Conservation (phyloP, 1,284 basidiomycete species). For the Ustilago bromivora region DNA sequence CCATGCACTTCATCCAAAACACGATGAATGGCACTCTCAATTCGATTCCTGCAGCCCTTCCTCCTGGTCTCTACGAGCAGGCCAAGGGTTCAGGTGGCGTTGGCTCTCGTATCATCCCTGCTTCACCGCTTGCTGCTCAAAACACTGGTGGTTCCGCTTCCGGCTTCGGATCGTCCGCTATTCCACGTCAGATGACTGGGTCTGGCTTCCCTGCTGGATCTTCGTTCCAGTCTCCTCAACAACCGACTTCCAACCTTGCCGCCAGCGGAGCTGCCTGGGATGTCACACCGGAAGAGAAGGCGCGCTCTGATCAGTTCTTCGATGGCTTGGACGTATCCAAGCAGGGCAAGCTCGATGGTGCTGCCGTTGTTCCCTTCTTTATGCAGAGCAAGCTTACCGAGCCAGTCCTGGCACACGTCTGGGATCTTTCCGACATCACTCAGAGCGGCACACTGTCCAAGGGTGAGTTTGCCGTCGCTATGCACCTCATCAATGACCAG, state of each 20-base stretch:
- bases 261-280: slow-evolving; percentile 76
- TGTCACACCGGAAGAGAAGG: slow-evolving; percentile 84
- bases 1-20: slow-evolving; percentile 91
- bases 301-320: slow-evolving; percentile 84
- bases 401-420: slow-evolving; percentile 86
- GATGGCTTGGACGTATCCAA: slow-evolving; percentile 82
- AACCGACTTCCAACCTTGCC: slow-evolving; percentile 45
- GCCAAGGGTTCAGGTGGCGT: slow-evolving; percentile 69
- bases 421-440: slow-evolving; percentile 94
- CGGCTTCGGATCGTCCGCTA: slow-evolving; percentile 29
- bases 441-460: slow-evolving; percentile 87
- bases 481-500: slow-evolving; percentile 92
- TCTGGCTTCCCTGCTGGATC: slow-evolving; percentile 69
- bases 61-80: slow-evolving; percentile 89
- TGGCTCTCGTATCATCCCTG: slow-evolving; percentile 38
- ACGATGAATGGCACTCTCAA: slow-evolving; percentile 82
- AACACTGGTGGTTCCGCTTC: slow-evolving; percentile 57
- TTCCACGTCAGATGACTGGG: slow-evolving; percentile 55
- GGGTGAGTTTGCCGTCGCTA: slow-evolving; percentile 95
- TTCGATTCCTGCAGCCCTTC: slow-evolving; percentile 81
- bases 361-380: slow-evolving; percentile 96
- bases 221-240: slow-evolving; percentile 73
- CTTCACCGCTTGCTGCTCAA: slow-evolving; percentile 53
- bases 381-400: slow-evolving; percentile 88
- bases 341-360: slow-evolving; percentile 87